A percentile compares a stretch with the other conserved stretches of the same genome.
phyloP scores from a whole-genome alignment of 768 basidiomycete species.

The Rickenella mellea region DNA sequence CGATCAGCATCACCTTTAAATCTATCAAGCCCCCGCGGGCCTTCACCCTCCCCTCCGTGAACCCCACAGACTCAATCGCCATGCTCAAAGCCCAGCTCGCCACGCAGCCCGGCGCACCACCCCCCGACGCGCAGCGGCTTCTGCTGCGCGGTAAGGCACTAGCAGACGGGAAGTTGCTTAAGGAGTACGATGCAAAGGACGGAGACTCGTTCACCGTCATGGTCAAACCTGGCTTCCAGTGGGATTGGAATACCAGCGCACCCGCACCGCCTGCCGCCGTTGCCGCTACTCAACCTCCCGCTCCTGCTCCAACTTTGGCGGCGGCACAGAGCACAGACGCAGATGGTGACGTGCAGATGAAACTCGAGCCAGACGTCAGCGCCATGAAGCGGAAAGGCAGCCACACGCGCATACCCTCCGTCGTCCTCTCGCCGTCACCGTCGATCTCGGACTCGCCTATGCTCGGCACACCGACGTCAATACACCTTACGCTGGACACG shows the following conservation, averaged over 20 bases:
- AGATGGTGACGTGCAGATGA: conserved; percentile 13
- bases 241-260: conserved; percentile 41
- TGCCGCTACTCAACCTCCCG: conserved; percentile 2
- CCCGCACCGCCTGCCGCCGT: conserved; percentile 15
- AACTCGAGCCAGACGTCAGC: conserved; percentile 18
- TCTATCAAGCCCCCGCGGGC: conserved; percentile 80
- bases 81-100: conserved; percentile 73
- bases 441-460: conserved; percentile 32
- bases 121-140: conserved; percentile 73
- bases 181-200: conserved; percentile 80
- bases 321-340: conserved; percentile 7
- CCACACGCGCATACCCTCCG: conserved; percentile 66
- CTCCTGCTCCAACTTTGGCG: conserved; percentile 12
- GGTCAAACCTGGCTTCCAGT: conserved; percentile 66
- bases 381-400: conserved; percentile 23
- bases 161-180: conserved; percentile 78
- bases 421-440: conserved; percentile 71
- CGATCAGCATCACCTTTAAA: conserved; percentile 75
- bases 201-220: conserved; percentile 81
- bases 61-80: conserved; percentile 75
- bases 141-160: conserved; percentile 93
- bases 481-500: conserved; percentile 60
- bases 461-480: conserved; percentile 45
- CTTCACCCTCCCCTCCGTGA: conserved; percentile 62
- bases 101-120: conserved; percentile 57